Evolutionary conservation across 495 filamentous ascomycete genomes (phyloP).

Genomic region (Annulohypoxylon stygium): DNA sequence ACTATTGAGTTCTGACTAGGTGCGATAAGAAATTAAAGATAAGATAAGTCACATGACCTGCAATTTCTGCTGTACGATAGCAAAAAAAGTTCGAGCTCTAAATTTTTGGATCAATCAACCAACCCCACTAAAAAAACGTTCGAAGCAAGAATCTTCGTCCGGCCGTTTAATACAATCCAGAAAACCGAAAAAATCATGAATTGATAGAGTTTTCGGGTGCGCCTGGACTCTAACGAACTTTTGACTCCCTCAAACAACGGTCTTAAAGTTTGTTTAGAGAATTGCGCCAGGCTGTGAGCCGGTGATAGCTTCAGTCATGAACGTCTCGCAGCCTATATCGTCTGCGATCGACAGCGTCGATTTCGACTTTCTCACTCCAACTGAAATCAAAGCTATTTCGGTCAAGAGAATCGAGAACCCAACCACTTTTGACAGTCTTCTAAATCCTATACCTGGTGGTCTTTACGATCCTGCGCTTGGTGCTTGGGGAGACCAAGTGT

Average conservation of each 20-base stretch:
- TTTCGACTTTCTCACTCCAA: slow-evolving; percentile 82
- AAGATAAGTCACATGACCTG: slow-evolving; percentile 39
- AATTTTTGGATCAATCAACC: slow-evolving; percentile 35
- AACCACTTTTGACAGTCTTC: slow-evolving; percentile 86
- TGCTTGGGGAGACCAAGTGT: slow-evolving; percentile 86
- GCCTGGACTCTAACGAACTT: slow-evolving; percentile 15
- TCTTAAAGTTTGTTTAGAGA: neutral
- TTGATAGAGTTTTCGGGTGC: slow-evolving; percentile 28
- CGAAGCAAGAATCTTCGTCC: slow-evolving; percentile 18
- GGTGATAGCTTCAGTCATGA: slow-evolving; percentile 65
- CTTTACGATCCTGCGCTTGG: slow-evolving; percentile 94
- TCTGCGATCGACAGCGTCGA: slow-evolving; percentile 88
- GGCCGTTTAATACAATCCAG: slow-evolving; percentile 27
- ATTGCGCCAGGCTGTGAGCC: slow-evolving; percentile 41
- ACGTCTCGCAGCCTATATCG: slow-evolving; percentile 88
- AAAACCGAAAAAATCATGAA: slow-evolving; percentile 29
- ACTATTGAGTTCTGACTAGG: slow-evolving; percentile 26
- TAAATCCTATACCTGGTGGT: slow-evolving; percentile 87
- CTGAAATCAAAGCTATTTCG: slow-evolving; percentile 89
- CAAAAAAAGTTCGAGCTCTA: slow-evolving; percentile 54
- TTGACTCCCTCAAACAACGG: neutral
- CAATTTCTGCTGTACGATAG: slow-evolving; percentile 45
- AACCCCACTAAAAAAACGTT: slow-evolving; percentile 45
- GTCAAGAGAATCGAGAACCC: slow-evolving; percentile 93
- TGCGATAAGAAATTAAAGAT: slow-evolving; percentile 24